phyloP scores from a whole-genome alignment of 1,284 basidiomycete genomes.

The Puccinia coronata region DNA sequence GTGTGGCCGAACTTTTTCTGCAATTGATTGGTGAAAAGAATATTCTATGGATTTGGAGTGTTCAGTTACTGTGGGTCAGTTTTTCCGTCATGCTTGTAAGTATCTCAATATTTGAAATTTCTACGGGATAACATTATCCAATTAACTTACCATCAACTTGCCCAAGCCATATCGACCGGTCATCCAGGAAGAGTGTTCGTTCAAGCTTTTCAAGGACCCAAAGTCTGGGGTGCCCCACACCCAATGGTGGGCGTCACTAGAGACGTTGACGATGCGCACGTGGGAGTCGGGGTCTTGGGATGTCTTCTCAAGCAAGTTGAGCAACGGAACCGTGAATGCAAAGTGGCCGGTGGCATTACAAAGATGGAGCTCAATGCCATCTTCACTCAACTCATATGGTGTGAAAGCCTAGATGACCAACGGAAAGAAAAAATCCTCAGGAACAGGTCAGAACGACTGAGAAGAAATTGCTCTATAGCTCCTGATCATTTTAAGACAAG shows the following conservation, averaged over 20 bases:
- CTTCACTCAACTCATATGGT: slow-evolving; percentile 33
- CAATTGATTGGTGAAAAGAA: slow-evolving; percentile 37
- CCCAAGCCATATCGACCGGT: slow-evolving; percentile 33
- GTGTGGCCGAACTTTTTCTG: slow-evolving; percentile 26
- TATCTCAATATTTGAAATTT: no score
- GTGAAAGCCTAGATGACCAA: not conserved
- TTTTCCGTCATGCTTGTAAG: no score
- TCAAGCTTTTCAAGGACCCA: slow-evolving; percentile 26
- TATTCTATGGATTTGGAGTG: not conserved
- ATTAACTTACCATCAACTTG: not conserved
- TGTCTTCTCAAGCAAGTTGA: slow-evolving; percentile 29
- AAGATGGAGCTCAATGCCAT: slow-evolving; percentile 44
- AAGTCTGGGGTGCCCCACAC: slow-evolving; percentile 26
- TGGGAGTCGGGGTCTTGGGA: slow-evolving; percentile 11
- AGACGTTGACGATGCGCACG: slow-evolving; percentile 37
- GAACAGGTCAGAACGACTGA: no score
- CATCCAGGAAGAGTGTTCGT: slow-evolving; percentile 8
- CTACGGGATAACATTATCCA: no score
- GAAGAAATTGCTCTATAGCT: no score
- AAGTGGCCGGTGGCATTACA: slow-evolving; percentile 49
- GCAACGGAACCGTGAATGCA: slow-evolving; percentile 31
- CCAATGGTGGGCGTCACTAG: slow-evolving; percentile 34
- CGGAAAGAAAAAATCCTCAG: not conserved
- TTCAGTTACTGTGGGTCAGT: not conserved
- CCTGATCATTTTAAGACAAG: no score